A percentile compares a stretch with the other conserved stretches of the same genome.
Conservation (phyloP, 768 basidiomycete genomes). For the Chalciporus pseudorubinellus region DNA sequence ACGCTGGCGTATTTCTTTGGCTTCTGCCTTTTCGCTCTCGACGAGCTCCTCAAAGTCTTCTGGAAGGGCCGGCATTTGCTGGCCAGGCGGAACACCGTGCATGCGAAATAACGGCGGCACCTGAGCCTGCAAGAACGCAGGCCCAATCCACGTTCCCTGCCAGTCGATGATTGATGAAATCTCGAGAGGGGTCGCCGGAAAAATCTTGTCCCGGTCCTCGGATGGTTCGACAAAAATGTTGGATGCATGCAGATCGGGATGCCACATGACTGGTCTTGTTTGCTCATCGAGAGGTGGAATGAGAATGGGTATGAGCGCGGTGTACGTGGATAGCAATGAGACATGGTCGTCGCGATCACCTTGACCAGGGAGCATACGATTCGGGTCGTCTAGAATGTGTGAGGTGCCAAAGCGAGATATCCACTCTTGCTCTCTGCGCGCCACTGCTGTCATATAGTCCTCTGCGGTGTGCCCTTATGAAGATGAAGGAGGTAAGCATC, state of each 20-base stretch:
- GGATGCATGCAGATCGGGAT: slow-evolving; percentile 12
- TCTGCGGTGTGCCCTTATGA: slow-evolving; percentile 14
- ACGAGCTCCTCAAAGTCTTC: not conserved
- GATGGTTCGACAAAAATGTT: slow-evolving; percentile 10
- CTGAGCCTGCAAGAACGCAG: slow-evolving; percentile 13
- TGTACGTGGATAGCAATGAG: not conserved
- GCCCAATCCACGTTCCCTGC: slow-evolving; percentile 15
- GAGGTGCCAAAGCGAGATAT: slow-evolving; percentile 2
- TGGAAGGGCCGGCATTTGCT: not conserved
- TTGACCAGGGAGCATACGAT: slow-evolving; percentile 9
- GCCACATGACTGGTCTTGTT: slow-evolving; percentile 12
- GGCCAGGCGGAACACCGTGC: not conserved
- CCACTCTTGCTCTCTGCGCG: slow-evolving; percentile 13
- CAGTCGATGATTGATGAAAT: slow-evolving; percentile 15
- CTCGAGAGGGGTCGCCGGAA: not conserved
- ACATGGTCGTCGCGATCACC: slow-evolving; percentile 12
- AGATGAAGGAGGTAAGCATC: slow-evolving; percentile 9
- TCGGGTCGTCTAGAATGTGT: slow-evolving; percentile 10
- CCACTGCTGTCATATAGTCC: slow-evolving; percentile 18
- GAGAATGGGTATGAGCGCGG: not conserved
- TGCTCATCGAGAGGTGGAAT: slow-evolving; percentile 4
- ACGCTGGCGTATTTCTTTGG: not conserved
- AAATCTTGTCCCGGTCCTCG: slow-evolving; percentile 1
- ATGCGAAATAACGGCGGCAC: not conserved
- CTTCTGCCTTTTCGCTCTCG: not conserved